Base-by-base conservation (phyloP, 768 basidiomycete species). In the Clavulina sp. region DNA sequence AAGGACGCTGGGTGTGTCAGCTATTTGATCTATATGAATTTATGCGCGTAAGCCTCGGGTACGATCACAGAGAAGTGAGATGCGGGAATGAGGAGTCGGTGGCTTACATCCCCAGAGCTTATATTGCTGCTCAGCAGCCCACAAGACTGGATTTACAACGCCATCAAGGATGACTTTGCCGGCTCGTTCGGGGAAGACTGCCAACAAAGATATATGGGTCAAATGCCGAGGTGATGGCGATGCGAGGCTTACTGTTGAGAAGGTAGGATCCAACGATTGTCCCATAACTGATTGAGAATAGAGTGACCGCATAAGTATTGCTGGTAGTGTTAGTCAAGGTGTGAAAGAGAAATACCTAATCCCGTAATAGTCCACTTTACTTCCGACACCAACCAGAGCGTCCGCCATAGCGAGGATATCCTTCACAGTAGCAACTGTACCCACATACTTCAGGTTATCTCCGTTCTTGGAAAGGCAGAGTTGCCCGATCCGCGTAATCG, bases 351-450 rank as follows among this genome's bases (percentile, higher is more conserved):
- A n/a, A 33, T 53, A 53, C 23, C 52, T 53, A 30, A 50, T 19
- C 5, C 52, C 52, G 7, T 32, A 53, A 29, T 53, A 53, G 3
- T 52, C 33, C 52, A 53, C 38, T 2, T n/a, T 52, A 4, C 4
- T 29, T 19, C 31, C 52, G 2, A 28, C 19, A 26, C 52, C 52
- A 5, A 13, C 50, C 26, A 53, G 29, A n/a, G 40, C 24, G 26
- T 53, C 50, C n/a, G 50, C 51, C 50, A 53, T 29, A 36, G 51
- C 52, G 31, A 53, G 30, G 7, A 53, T 28, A 31, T 53, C 52
- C 21, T 32, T 16, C 4, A 52, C 50, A 7, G 32, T 29, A 18
- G 48, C 48, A 1, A 26, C 28, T 6, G 50, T 51, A 31, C 50
- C 50, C 18, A 51, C 46, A 49, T 51, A 51, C n/a, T 7, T 6